Conservation (phyloP, 331 rosid species). For the Erythrophleum ivorense region DNA sequence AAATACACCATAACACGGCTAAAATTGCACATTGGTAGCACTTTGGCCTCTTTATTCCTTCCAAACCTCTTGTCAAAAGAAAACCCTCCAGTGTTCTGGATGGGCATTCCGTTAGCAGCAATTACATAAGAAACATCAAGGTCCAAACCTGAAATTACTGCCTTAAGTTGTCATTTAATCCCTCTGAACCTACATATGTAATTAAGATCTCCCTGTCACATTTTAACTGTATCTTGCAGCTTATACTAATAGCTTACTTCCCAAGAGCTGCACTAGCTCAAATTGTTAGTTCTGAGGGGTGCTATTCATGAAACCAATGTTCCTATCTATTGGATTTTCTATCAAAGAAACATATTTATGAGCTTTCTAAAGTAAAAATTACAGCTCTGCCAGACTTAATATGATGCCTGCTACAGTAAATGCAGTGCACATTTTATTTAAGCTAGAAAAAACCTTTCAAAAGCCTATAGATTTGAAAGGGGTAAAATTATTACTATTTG, state of each 20-base stretch:
- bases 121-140: not conserved
- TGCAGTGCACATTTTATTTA: not conserved
- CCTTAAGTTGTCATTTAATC: not conserved
- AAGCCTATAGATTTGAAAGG: not conserved
- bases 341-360: not conserved
- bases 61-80: not conserved
- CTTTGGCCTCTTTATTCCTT: not conserved
- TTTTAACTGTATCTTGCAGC: not conserved
- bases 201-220: not conserved
- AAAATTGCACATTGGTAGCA: not conserved
- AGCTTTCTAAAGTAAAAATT: not conserved
- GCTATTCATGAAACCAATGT: not conserved
- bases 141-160: not conserved
- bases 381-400: not conserved
- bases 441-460: not conserved
- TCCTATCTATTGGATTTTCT: not conserved
- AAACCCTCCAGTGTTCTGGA: not conserved
- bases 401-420: not conserved
- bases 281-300: not conserved
- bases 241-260: not conserved
- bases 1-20: not conserved
- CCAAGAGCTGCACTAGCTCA: not conserved
- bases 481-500: not conserved
- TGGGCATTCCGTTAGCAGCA: not conserved
- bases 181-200: not conserved